Conservation (phyloP, 192 early-diverging fungal species). For the Lobosporangium transversale region DNA sequence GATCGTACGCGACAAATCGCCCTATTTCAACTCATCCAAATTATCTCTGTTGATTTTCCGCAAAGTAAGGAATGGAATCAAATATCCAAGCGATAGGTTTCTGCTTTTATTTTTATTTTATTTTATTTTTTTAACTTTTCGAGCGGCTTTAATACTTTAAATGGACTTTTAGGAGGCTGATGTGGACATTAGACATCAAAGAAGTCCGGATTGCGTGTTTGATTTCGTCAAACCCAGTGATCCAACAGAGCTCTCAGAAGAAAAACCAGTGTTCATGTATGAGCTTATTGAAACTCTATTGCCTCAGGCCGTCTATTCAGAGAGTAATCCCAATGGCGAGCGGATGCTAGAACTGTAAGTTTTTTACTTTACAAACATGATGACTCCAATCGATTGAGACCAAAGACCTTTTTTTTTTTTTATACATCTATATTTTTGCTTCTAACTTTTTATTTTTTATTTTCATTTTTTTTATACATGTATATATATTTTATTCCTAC, state of each 20-base stretch:
- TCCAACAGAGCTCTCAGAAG: slow-evolving; percentile 63
- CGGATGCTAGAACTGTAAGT: slow-evolving; percentile 85
- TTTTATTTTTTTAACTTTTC: too few relatives aligned
- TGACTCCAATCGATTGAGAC: not conserved
- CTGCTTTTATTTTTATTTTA: not conserved
- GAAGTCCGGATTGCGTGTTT: slow-evolving; percentile 94
- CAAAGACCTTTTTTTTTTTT: too few relatives aligned
- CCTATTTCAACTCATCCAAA: slow-evolving; percentile 89
- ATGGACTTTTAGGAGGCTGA: slow-evolving; percentile 74
- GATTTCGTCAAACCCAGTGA: slow-evolving; percentile 87
- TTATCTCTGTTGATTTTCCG: slow-evolving; percentile 90
- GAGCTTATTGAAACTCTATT: slow-evolving; percentile 90
- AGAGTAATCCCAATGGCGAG: slow-evolving; percentile 69
- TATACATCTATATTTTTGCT: too few relatives aligned
- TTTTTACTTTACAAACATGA: not conserved
- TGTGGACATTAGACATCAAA: slow-evolving; percentile 91
- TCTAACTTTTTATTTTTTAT: not conserved
- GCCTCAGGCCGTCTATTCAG: slow-evolving; percentile 76
- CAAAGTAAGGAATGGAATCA: slow-evolving; percentile 55
- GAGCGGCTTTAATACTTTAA: too few relatives aligned
- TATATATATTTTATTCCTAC: not conserved
- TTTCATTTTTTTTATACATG: not conserved
- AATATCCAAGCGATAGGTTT: not conserved
- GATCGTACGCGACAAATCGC: slow-evolving; percentile 72
- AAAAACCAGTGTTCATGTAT: slow-evolving; percentile 89